Base-by-base conservation (phyloP, 148 eudicot species). In the Persicaria tinctoria region DNA sequence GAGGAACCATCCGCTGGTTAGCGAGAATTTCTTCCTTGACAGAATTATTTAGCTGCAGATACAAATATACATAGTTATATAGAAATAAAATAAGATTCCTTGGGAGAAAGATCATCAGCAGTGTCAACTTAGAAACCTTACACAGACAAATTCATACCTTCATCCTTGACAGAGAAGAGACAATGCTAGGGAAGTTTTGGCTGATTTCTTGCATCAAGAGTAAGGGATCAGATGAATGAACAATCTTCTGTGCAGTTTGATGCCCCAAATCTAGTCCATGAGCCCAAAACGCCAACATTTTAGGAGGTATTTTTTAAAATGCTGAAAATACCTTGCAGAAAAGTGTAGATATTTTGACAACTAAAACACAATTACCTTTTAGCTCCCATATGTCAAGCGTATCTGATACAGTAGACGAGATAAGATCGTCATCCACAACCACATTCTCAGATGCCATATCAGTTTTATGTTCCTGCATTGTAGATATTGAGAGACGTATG, bases 301-400 rank as follows among this genome's bases (percentile, higher is more conserved):
- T 38, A 66, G 70, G 48, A 27, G 0, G 16, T 23, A 41, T 66
- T 11, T 66, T 9, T 4, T 0, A 9, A 50, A 27, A 63, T 27
- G 45, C 16, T 63, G 16, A 38, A 41, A 41, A 44, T 44, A 63
- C n/a, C 38, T 38, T 6, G 18, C 17, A 44, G 14, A 66, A 60
- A 12, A 41, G 48, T 4, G 18, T 66, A 12, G 17, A 66, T 41
- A 17, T 66, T 66, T 47, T 66, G 48, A 66, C 18, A 63, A 66
- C 70, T 38, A 41, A 5, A 64, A 41, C 48, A 41, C 47, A 72
- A 16, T 77, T 85, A 90, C 99, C 99, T 87, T 90, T 96, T 78
- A 96, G 82, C 84, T 96, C 99, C 99, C 99, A 96, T 78, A 92
- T 92, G 84, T 96, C 96, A 63, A 96, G 90, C 46, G 97, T 88